Base-by-base conservation (phyloP, 1,139 yeast genomes). In the Saccharomyces uvarum region DNA sequence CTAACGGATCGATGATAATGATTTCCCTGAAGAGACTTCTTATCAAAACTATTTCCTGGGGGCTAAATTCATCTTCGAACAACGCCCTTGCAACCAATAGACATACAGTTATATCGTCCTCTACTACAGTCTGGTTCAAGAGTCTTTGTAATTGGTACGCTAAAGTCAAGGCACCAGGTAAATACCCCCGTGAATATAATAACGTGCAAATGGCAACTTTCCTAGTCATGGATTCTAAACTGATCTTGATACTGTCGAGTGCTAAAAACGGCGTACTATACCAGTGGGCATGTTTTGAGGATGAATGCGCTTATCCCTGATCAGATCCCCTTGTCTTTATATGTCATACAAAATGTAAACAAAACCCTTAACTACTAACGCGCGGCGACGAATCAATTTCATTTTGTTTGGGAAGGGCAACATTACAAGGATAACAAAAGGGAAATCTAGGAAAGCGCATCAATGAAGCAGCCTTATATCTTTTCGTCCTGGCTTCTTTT, bases 121-220 rank as follows among this genome's bases (percentile, higher is more conserved):
- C 52, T 13, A 48, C 51, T 32, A 49, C 21, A 14, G 51, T 41
- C 6, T 52, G 53, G 14, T 56, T 33, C 21, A 62, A 49, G 9
- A 63, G 29, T 26, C 55, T 59, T 33, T 58, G 57, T 29, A 66
- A 48, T 50, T 63, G 68, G 41, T 56, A 59, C 6, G 83, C 91
- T 49, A 88, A 70, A 0, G 87, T 83, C 42, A 86, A 72, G 0
- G 88, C 85, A 5, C 97, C 97, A 0, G 95, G 88, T 21, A 88
- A 70, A 68, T 90, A 90, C 33, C 77, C 76, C 47, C 82, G 76
- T 52, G 82, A 79, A 65, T 84, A 83, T 42, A 90, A 73, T 42
- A 89, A 75, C 1, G 96, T 84, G 50, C 82, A 83, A 61, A 83
- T 77, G 16, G 90, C 95, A 38, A 61, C 31, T 49, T 51, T 53